Evolutionary conservation across 2,329 filamentous ascomycete genomes (phyloP).

Genomic region (Stachybotrys chlorohalonatus): DNA sequence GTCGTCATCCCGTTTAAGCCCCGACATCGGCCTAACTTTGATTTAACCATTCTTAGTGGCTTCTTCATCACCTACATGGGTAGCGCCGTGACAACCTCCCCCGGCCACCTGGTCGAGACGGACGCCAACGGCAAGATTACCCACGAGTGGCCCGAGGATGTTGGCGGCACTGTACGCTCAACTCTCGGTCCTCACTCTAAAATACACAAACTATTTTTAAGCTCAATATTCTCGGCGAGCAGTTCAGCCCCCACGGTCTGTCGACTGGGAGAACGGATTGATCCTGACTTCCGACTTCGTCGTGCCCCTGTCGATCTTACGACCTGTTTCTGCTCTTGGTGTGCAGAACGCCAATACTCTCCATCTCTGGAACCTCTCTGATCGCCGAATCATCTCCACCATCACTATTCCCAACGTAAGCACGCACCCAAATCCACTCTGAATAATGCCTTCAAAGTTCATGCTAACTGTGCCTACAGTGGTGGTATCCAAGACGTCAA

Average conservation of each 20-base stretch:
- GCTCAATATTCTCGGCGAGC: constrained; percentile 48
- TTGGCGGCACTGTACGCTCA: constrained; percentile 25
- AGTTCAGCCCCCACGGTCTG: constrained; percentile 55
- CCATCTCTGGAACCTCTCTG: constrained; percentile 47
- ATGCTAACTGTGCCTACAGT: constrained; percentile 21
- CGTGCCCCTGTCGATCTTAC: constrained; percentile 50
- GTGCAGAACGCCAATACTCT: constrained; percentile 48
- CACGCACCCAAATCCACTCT: neutral
- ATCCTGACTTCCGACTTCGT: constrained; percentile 56
- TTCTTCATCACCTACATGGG: constrained; percentile 57
- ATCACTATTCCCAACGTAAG: constrained; percentile 49
- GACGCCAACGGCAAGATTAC: constrained; percentile 51
- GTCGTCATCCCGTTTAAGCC: neutral
- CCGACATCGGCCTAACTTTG: neutral
- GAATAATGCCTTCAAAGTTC: neutral
- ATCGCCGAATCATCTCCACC: constrained; percentile 47
- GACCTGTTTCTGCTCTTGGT: constrained; percentile 38
- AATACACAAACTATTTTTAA: neutral
- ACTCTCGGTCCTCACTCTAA: too few relatives aligned
- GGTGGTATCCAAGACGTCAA: constrained; percentile 56
- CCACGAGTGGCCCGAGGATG: constrained; percentile 52
- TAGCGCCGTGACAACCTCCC: constrained; percentile 46
- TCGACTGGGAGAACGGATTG: constrained; percentile 48
- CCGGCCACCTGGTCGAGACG: constrained; percentile 52
- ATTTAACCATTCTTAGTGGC: constrained; percentile 20